Conservation (phyloP, 176 grass and related monocot genomes). For the Pharus latifolius region DNA sequence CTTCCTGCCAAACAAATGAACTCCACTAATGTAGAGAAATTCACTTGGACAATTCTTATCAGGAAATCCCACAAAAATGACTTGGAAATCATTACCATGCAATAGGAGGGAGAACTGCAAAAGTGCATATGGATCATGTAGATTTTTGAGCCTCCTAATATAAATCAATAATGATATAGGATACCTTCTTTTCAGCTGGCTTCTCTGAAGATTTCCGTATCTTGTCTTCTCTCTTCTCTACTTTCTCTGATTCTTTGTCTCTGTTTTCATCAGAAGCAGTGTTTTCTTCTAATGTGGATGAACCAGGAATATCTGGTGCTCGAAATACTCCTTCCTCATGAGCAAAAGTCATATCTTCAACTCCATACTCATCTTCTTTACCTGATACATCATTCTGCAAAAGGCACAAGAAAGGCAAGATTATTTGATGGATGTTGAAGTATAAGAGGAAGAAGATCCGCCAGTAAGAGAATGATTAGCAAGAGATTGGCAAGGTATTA, state of each 20-base stretch:
- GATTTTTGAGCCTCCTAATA: too few species aligned
- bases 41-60: not conserved
- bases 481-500: too few species aligned
- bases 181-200: constrained; percentile 77
- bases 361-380: constrained; percentile 46
- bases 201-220: constrained; percentile 67
- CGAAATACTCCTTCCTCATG: constrained; percentile 75
- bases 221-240: constrained; percentile 46
- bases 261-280: constrained; percentile 2
- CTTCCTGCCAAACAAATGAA: constrained; percentile 50
- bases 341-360: constrained; percentile 90
- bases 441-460: not conserved
- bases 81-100: not conserved
- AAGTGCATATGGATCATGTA: too few species aligned
- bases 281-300: constrained; percentile 31
- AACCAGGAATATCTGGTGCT: constrained; percentile 17
- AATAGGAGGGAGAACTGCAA: too few species aligned
- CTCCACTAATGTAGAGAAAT: not conserved
- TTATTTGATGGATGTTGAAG: not conserved
- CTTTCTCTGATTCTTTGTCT: constrained; percentile 42
- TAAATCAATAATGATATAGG: not conserved
- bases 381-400: constrained; percentile 52
- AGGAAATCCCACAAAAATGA: not conserved
- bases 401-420: not conserved
- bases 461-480: not conserved